Base-by-base conservation (phyloP, 495 filamentous ascomycete genomes). In the Achaetomiella virescens region DNA sequence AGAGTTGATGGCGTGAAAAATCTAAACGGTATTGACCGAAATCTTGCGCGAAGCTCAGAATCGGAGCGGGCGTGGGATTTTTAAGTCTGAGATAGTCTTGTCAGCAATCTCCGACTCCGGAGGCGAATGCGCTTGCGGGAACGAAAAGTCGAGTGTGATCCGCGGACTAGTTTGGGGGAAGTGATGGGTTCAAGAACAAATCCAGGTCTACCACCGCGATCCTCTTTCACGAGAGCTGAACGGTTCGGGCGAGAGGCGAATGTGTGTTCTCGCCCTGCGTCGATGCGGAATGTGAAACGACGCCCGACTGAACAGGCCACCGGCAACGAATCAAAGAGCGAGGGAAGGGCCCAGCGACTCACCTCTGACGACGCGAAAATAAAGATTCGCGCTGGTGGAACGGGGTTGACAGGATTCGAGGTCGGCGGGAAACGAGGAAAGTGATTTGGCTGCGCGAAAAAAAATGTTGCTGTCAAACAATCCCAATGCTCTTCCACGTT, bases 391-490 rank as follows among this genome's bases (percentile, higher is more conserved):
- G 45, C 12, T n/a, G 25, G 31, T 17, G 22, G 21, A 11, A 25
- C 27, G 25, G 25, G 18, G 37, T 24, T 1, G 27, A 25, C 2
- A 45, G 36, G 36, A 41, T 33, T 25, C 29, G 2, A 11, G 11
- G 45, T 27, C 33, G 38, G 37, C 47, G 46, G 27, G 21, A 38
- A 18, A 57, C 31, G 46, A 25, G 12, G 41, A 51, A 38, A 29
- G 17, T 20, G 45, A 11, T 15, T 5, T 48, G 5, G 31, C 49
- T 57, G 54, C 48, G 59, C 41, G 48, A 54, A 61, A 57, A 31
- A 61, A 61, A 50, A 47, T 40, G 49, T 25, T 31, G 41, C 4
- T 25, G 31, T 31, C 56, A 33, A 45, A 59, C 52, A 49, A 48
- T 24, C 41, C 31, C 45, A 37, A 33, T 49, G 18, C 11, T n/a